Evolutionary conservation across 768 basidiomycete species (phyloP).

Genomic region (Rhodotorula paludigena): DNA sequence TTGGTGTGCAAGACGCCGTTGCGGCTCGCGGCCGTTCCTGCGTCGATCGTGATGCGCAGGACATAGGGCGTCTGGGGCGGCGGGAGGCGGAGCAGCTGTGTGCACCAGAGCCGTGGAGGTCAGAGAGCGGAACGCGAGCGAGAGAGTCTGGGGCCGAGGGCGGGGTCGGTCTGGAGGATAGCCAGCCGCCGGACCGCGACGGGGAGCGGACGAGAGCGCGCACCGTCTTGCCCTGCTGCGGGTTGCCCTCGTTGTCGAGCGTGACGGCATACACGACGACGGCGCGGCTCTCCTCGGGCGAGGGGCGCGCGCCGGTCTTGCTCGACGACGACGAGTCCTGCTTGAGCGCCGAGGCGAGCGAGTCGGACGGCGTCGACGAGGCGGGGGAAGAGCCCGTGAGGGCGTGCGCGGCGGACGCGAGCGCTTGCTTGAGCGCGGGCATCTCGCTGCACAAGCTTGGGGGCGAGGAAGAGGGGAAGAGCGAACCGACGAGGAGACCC

Average conservation of each 20-base stretch:
- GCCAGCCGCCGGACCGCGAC: neutral
- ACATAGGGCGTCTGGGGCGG: conserved; percentile 75
- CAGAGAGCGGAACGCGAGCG: neutral
- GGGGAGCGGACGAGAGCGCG: conserved; percentile 44
- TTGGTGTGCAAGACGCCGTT: conserved; percentile 94
- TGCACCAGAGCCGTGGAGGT: neutral
- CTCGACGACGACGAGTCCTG: no score
- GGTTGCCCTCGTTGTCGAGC: conserved; percentile 85
- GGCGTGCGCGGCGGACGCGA: neutral
- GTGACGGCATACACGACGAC: conserved; percentile 77
- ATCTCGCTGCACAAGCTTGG: neutral
- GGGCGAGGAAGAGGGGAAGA: neutral
- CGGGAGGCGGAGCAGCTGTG: conserved; percentile 89
- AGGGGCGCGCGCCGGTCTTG: neutral
- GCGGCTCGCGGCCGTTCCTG: conserved; percentile 82
- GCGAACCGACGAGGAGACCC: neutral
- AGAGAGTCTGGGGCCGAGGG: neutral
- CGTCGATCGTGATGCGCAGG: conserved; percentile 80
- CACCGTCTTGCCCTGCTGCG: conserved; percentile 75
- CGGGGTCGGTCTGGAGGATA: neutral
- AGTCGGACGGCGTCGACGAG: neutral
- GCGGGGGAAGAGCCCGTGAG: neutral
- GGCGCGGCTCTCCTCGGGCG: neutral
- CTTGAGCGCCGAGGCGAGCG: neutral
- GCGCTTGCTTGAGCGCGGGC: neutral